Conservation (phyloP, 306 rosid genomes). For the Cicer judaicum region DNA sequence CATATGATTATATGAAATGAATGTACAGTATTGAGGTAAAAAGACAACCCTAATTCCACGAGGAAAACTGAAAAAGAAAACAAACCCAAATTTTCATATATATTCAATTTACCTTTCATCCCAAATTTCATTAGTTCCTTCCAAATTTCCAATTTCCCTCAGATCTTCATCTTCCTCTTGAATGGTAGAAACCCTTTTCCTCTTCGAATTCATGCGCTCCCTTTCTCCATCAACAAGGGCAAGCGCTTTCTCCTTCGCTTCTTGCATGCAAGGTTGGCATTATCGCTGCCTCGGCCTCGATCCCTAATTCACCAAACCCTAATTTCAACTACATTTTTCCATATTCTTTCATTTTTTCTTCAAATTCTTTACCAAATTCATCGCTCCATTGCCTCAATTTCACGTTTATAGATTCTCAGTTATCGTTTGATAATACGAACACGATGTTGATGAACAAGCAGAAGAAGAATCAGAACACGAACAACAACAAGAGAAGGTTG, state of each 20-base stretch:
- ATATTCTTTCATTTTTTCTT: background rate
- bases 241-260: conserved; percentile 89
- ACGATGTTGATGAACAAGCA: conserved; percentile 78
- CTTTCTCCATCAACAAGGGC: conserved; percentile 61
- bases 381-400: background rate
- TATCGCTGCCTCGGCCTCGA: conserved; percentile 95
- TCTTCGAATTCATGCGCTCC: conserved; percentile 80
- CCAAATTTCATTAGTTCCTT: background rate
- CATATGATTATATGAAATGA: too few relatives aligned
- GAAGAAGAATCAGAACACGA: conserved; percentile 68
- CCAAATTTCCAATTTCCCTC: conserved; percentile 32
- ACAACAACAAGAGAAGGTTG: conserved; percentile 60
- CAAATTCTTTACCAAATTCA: background rate
- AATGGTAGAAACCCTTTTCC: conserved; percentile 88
- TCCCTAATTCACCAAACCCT: conserved; percentile 57
- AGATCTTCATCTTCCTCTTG: conserved; percentile 46
- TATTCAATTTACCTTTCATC: background rate
- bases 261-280: conserved; percentile 98
- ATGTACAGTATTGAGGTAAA: too few relatives aligned
- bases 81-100: background rate
- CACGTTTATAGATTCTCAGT: background rate
- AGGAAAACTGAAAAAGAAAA: too few relatives aligned
- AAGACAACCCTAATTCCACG: too few relatives aligned
- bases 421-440: background rate
- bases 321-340: background rate